Evolutionary conservation across 805 yeast genomes (phyloP).

Genomic region (Grigorovia humatica): DNA sequence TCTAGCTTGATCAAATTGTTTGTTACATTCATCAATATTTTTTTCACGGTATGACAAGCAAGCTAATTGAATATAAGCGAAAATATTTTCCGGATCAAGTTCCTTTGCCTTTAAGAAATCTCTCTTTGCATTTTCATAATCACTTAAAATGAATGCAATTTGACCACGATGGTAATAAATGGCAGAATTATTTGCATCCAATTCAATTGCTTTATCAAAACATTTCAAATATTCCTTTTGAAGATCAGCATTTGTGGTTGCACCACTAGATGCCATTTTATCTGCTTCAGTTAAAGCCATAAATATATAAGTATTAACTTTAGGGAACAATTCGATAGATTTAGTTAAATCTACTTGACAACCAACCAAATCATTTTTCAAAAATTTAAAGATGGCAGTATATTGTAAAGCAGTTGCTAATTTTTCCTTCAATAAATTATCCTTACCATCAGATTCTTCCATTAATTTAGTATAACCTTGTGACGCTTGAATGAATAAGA

Average conservation of each 20-base stretch:
- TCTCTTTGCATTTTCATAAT: slow-evolving; percentile 57
- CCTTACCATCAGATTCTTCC: slow-evolving; percentile 18
- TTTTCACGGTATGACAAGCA: slow-evolving; percentile 77
- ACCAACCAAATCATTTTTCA: slow-evolving; percentile 58
- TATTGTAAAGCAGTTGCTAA: slow-evolving; percentile 74
- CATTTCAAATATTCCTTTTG: slow-evolving; percentile 49
- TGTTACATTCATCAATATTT: slow-evolving; percentile 44
- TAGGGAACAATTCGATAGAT: slow-evolving; percentile 58
- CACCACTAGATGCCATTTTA: slow-evolving; percentile 47
- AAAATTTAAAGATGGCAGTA: slow-evolving; percentile 70
- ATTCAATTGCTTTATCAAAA: slow-evolving; percentile 59
- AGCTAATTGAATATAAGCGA: slow-evolving; percentile 84
- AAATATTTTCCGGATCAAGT: slow-evolving; percentile 64
- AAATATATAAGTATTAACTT: slow-evolving; percentile 73
- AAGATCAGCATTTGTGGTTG: slow-evolving; percentile 7
- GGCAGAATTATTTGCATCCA: slow-evolving; percentile 68
- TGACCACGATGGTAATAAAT: slow-evolving; percentile 93
- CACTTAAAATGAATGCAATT: slow-evolving; percentile 70
- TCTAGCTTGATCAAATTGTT: slow-evolving; percentile 58
- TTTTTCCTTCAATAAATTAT: slow-evolving; percentile 26
- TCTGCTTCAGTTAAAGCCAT: slow-evolving; percentile 80
- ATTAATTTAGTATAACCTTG: slow-evolving; percentile 28
- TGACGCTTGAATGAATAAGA: slow-evolving; percentile 46
- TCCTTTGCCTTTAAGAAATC: slow-evolving; percentile 71
- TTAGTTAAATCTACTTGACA: slow-evolving; percentile 57